A percentile compares a stretch with the other conserved stretches of the same genome.
These are phyloP conservation scores for Verticillium tricorpus DNA, from an alignment of 2,329 filamentous ascomycete genomes.

Conservation along the genomic window DNA sequence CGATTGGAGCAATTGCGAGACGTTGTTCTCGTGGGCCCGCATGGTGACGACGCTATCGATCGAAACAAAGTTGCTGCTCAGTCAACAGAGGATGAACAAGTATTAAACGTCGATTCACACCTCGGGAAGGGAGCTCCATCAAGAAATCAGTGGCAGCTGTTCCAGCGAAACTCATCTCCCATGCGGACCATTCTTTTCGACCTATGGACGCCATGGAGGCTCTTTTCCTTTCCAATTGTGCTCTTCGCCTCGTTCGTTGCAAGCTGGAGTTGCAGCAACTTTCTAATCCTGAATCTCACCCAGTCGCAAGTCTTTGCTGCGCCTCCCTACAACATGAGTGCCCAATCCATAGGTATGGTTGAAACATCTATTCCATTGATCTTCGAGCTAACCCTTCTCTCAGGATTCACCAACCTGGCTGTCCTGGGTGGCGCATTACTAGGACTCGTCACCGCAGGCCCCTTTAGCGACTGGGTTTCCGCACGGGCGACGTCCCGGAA, in stretches of 20 bases:
- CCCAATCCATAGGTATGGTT: not conserved
- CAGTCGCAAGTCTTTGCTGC: conserved; percentile 17
- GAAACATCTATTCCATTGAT: conserved; percentile 42
- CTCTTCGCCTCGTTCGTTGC: conserved; percentile 59
- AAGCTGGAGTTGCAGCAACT: conserved; percentile 37
- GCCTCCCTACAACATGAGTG: conserved; percentile 8
- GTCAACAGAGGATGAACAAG: no score
- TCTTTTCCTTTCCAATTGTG: conserved; percentile 59
- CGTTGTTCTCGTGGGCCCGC: no score
- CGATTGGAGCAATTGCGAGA: not conserved
- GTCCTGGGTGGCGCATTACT: conserved; percentile 35
- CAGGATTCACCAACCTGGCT: conserved; percentile 12
- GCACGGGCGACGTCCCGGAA: conserved; percentile 33
- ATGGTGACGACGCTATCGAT: no score
- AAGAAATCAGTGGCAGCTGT: conserved; percentile 51
- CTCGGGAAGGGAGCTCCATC: conserved; percentile 51
- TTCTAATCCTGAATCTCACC: conserved; percentile 53
- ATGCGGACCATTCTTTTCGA: conserved; percentile 42
- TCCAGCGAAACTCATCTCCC: conserved; percentile 31
- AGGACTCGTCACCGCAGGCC: conserved; percentile 36
- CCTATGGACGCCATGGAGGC: conserved; percentile 58
- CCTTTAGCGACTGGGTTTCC: conserved; percentile 38
- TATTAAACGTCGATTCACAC: conserved; percentile 43
- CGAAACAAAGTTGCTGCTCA: no score
- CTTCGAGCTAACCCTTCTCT: no score